Evolutionary conservation across 2,329 filamentous ascomycete genomes (phyloP).

Genomic region (Leptodontidium sp.): DNA sequence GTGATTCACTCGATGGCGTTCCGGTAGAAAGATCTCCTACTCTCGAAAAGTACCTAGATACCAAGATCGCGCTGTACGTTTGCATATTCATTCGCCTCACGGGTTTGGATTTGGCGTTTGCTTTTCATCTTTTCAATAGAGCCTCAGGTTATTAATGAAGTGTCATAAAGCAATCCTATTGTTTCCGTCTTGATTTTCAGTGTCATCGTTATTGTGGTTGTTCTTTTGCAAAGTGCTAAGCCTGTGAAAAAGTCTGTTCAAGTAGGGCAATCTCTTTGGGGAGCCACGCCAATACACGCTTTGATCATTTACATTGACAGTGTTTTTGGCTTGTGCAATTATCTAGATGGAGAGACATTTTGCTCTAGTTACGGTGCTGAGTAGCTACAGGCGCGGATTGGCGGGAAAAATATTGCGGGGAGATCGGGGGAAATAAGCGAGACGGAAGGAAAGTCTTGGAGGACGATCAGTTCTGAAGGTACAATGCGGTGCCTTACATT

Average conservation of each 20-base stretch:
- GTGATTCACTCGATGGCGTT: slow-evolving; percentile 20
- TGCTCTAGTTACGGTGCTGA: neutral
- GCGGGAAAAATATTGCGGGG: slow-evolving; percentile 16
- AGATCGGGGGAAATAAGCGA: neutral
- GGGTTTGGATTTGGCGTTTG: slow-evolving; percentile 6
- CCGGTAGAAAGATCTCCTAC: slow-evolving; percentile 29
- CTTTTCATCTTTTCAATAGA: neutral
- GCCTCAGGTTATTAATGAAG: neutral
- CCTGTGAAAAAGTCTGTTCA: neutral
- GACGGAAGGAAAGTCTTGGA: slow-evolving; percentile 12
- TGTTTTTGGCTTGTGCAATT: neutral
- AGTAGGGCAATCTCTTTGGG: neutral
- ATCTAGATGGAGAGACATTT: neutral
- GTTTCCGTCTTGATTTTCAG: neutral
- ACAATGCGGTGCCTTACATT: slow-evolving; percentile 12
- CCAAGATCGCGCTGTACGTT: neutral
- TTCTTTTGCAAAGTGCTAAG: neutral
- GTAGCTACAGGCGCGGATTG: slow-evolving; percentile 1
- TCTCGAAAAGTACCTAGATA: slow-evolving; percentile 24
- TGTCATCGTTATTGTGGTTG: neutral
- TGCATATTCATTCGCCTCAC: neutral
- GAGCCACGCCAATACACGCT: neutral
- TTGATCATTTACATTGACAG: neutral
- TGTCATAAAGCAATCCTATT: neutral
- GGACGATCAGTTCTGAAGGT: neutral